Evolutionary conservation across 768 basidiomycete genomes (phyloP).

Genomic region (Phlebiopsis flavidoalba): DNA sequence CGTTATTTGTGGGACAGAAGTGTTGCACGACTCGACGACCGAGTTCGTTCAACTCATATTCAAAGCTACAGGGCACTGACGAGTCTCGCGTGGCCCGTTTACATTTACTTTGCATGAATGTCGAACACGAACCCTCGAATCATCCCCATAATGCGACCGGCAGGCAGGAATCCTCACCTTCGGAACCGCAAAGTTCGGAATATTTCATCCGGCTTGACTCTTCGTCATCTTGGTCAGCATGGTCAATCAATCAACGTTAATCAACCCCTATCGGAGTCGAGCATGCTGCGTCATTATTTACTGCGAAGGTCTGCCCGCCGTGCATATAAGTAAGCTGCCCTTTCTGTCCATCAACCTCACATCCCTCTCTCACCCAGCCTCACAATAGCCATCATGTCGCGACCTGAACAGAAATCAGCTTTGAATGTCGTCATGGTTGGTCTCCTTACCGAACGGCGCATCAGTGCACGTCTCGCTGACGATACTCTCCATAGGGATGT

Average conservation of each 20-base stretch:
- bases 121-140: too few relatives aligned
- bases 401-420: slow-evolving; percentile 32
- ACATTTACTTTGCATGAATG: too few relatives aligned
- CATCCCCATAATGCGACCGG: too few relatives aligned
- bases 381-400: background rate
- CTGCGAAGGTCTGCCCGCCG: too few relatives aligned
- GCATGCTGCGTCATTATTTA: too few relatives aligned
- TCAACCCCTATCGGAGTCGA: background rate
- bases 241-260: background rate
- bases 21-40: too few relatives aligned
- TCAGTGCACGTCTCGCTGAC: background rate
- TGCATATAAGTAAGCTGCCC: background rate
- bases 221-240: background rate
- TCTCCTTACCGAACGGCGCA: background rate
- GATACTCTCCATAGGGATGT: slow-evolving; percentile 32
- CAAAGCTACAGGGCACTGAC: too few relatives aligned
- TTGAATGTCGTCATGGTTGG: slow-evolving; percentile 49
- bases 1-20: too few relatives aligned
- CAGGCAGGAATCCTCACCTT: too few relatives aligned
- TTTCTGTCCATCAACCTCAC: background rate
- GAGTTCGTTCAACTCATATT: too few relatives aligned
- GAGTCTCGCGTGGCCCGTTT: too few relatives aligned
- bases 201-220: background rate
- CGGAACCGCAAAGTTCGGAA: background rate
- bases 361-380: background rate